Percentiles rank a stretch among this genome's conserved stretches.
Conservation (phyloP, 2,329 filamentous ascomycete species). For the Colletotrichum gigasporum region DNA sequence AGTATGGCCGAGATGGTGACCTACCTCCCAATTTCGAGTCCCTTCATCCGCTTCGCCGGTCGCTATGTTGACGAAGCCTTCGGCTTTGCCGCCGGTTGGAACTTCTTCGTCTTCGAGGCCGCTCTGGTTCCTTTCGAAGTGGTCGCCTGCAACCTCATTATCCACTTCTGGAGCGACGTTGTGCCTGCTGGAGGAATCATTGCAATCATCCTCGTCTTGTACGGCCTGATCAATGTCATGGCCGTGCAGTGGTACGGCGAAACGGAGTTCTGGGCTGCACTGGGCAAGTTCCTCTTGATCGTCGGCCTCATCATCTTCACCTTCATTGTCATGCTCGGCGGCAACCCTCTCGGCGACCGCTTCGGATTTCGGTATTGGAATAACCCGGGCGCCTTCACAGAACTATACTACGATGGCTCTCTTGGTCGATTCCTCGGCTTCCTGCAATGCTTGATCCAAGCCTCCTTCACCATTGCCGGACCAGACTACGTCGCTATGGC, state of each 20-base stretch:
- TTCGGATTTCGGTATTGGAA: constrained; percentile 78
- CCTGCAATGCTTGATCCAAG: constrained; percentile 77
- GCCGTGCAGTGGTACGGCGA: constrained; percentile 81
- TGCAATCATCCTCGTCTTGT: constrained; percentile 57
- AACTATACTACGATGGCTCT: constrained; percentile 69
- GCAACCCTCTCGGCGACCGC: constrained; percentile 76
- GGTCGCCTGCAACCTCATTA: constrained; percentile 70
- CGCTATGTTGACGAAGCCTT: constrained; percentile 81
- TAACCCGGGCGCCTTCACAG: constrained; percentile 75
- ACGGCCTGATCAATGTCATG: constrained; percentile 72
- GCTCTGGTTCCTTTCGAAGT: constrained; percentile 75
- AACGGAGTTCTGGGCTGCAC: constrained; percentile 78
- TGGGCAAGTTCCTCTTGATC: constrained; percentile 78
- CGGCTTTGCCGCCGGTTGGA: constrained; percentile 77
- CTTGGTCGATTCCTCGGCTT: constrained; percentile 82
- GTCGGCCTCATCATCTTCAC: constrained; percentile 79
- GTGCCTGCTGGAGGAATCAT: constrained; percentile 71
- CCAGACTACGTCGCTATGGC: constrained; percentile 62
- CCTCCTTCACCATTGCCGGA: constrained; percentile 69
- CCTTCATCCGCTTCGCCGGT: constrained; percentile 81
- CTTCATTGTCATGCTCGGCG: constrained; percentile 84
- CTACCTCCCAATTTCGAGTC: constrained; percentile 79
- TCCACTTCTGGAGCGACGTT: constrained; percentile 70
- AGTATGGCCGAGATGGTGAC: constrained; percentile 81
- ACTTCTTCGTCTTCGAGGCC: constrained; percentile 78